Evolutionary conservation across 306 rosid genomes (phyloP).

Genomic region (Elaeagnus macrophylla): DNA sequence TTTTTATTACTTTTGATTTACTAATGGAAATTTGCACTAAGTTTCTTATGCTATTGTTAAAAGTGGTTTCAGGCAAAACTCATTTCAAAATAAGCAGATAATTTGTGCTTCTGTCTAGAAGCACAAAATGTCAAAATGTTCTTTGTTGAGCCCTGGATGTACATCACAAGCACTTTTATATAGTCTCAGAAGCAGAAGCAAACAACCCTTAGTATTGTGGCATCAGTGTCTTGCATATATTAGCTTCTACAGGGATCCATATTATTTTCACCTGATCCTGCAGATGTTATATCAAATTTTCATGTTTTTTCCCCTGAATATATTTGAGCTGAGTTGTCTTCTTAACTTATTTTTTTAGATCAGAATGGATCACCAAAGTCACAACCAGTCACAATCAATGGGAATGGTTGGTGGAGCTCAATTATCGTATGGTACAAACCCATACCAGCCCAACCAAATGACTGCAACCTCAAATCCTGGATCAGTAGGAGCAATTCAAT

Average conservation of each 20-base stretch:
- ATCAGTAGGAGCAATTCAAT: slow-evolving; percentile 26
- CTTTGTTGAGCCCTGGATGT: too few species aligned
- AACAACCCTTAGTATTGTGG: not conserved
- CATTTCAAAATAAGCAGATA: too few species aligned
- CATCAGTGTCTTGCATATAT: not conserved
- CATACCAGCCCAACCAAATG: slow-evolving; percentile 30
- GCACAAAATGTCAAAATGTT: too few species aligned
- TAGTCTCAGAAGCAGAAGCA: too few species aligned
- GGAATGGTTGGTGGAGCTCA: slow-evolving; percentile 35
- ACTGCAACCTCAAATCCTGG: slow-evolving; percentile 22
- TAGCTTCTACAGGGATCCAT: not conserved
- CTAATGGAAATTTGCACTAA: too few species aligned
- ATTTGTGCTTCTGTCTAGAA: too few species aligned
- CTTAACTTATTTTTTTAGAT: not conserved
- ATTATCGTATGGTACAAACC: slow-evolving; percentile 30
- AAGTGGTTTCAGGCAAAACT: too few species aligned
- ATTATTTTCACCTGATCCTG: not conserved
- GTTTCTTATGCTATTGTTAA: too few species aligned
- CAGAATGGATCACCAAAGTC: slow-evolving; percentile 39
- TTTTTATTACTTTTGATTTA: too few species aligned
- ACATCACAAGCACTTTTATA: too few species aligned
- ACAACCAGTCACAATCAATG: slow-evolving; percentile 30
- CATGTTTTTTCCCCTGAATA: not conserved
- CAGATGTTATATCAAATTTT: not conserved
- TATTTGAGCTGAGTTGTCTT: not conserved